Base-by-base conservation (phyloP, 768 basidiomycete species). In the Mycena latifolia region DNA sequence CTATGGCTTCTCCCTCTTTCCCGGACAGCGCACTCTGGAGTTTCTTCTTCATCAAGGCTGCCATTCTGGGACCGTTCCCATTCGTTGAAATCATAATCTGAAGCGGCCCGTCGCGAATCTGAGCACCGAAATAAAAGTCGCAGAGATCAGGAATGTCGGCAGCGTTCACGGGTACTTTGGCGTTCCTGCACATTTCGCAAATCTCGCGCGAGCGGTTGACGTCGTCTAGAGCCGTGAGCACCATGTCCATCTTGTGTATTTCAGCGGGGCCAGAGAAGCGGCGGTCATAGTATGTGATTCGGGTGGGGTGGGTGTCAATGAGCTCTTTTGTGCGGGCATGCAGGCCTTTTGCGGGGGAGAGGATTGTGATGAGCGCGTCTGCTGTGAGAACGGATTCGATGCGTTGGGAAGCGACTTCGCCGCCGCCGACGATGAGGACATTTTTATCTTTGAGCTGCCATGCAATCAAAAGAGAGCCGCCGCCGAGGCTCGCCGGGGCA, bases 111-210 rank as follows among this genome's bases (percentile, higher is more conserved):
- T 90, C 86, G 31, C 94, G 90, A 65, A 98, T 89, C 76, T 95
- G 93, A 4, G 94, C 92, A 54, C 98, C 98, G 80, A 99, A 99
- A 83, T 96, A 99, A 75, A 99, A 99, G 79, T 99, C 97, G 83
- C 98, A 99, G 46, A 90, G 87, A 47, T 93, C 89, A 3, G 98
- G 98, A 65, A 98, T 92, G 80, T 99, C 97, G 41, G 98, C 98
- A 66, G 95, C 95, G 78, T 99, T 99, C 59, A 97, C 91, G 9
- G 96, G 95, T 54, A 98, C 91, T 51, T 83, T 86, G 57, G 77
- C 82, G 27, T 84, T 81, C 59, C 95, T 81, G 71, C 92, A 92
- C 71, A 90, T 80, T 11, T 83, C 73, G 72, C 87, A 92, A 47
- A 99, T 96, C n/a, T 83, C 74, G 57, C 86, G 86, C 27, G 93